These are phyloP conservation scores for Kandelia obovata DNA, from an alignment of 345 rosid genomes.

Conservation along the genomic window DNA sequence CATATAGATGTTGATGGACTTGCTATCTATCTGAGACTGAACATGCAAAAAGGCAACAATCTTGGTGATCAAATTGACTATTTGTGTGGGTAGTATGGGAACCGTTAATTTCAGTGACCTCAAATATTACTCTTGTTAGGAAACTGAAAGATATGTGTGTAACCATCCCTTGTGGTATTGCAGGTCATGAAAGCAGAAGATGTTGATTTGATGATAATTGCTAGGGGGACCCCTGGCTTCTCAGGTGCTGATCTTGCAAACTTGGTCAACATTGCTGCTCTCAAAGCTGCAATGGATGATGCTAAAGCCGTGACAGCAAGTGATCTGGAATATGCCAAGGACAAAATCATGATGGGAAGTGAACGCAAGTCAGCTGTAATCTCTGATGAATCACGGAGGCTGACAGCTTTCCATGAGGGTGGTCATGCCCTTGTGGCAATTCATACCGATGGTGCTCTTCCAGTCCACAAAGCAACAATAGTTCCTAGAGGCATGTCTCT, in stretches of 20 bases:
- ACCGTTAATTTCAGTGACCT: neutral
- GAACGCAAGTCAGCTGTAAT: constrained; percentile 93
- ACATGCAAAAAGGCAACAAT: no score
- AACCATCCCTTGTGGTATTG: constrained; percentile 11
- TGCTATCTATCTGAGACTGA: neutral
- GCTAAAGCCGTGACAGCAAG: constrained; percentile 83
- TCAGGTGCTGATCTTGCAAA: constrained; percentile 98
- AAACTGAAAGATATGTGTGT: neutral
- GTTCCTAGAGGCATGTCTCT: constrained; percentile 94
- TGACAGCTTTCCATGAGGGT: constrained; percentile 94
- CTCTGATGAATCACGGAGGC: constrained; percentile 65
- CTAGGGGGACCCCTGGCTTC: constrained; percentile 96
- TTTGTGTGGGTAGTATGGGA: neutral
- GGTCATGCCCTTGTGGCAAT: constrained; percentile 98
- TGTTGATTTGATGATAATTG: constrained; percentile 90
- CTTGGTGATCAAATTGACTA: neutral
- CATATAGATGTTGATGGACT: neutral
- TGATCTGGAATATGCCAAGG: constrained; percentile 91
- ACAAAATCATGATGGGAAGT: constrained; percentile 96
- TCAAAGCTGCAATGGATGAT: constrained; percentile 97
- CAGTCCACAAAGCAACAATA: constrained; percentile 95
- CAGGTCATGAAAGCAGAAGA: constrained; percentile 89
- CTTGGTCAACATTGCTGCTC: constrained; percentile 81
- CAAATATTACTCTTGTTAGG: neutral
- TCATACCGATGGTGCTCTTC: constrained; percentile 85